Conservation (phyloP, 2,329 filamentous ascomycete species). For the Fusarium sp. region DNA sequence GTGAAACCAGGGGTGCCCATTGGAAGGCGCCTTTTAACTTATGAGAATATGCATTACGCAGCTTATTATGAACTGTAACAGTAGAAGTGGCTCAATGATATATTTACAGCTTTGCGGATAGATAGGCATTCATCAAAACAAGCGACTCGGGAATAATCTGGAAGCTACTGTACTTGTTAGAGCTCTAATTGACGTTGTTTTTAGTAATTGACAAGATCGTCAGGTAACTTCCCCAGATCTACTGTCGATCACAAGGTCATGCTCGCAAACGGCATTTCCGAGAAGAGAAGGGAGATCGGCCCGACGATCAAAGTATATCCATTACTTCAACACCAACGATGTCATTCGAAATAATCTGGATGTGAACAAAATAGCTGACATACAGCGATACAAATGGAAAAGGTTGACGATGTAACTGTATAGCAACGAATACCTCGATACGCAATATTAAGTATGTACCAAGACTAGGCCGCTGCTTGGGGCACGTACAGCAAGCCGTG, state of each 20-base stretch:
- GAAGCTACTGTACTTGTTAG: not conserved
- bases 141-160: constrained; percentile 4
- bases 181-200: not conserved
- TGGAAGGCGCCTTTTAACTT: constrained; percentile 6
- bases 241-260: constrained; percentile 4
- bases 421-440: not conserved
- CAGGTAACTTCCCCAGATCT: constrained; percentile 18
- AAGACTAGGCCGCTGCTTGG: not conserved
- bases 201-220: constrained; percentile 7
- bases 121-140: constrained; percentile 1
- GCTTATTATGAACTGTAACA: constrained; percentile 27
- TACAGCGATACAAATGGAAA: not conserved
- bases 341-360: not conserved
- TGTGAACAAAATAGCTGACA: not conserved
- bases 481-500: not conserved
- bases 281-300: constrained; percentile 17
- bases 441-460: not conserved
- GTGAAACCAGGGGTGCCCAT: not conserved
- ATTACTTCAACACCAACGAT: not conserved
- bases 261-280: not conserved
- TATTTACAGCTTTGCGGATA: constrained; percentile 1
- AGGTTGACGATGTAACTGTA: not conserved
- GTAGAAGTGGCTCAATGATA: constrained; percentile 9
- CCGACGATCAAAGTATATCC: constrained; percentile 26
- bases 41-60: constrained; percentile 32